Base-by-base conservation (phyloP, 768 basidiomycete genomes). In the Leccinum sublutescens region DNA sequence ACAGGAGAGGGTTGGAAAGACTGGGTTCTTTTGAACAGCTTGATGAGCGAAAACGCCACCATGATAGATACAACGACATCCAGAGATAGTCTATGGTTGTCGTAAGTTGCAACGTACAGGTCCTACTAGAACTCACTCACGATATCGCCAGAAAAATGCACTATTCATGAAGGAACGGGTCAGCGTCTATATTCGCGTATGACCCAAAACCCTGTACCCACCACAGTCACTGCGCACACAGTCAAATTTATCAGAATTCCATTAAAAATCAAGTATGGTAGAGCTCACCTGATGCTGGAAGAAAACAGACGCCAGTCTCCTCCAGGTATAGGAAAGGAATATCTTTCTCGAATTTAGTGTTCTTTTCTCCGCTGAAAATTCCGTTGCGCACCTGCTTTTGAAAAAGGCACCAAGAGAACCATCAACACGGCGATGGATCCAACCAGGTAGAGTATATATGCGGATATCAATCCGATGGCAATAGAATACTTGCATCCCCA, bases 401-500 rank as follows among this genome's bases (percentile, higher is more conserved):
- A 14, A 21, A 12, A 23, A 19, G n/a, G 9, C 10, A 21, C 12
- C 31, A 34, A n/a, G 33, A 52, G 1, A 36, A 29, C 12, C 15
- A 33, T 6, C 19, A 52, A n/a, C 14, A 36, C 34, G 5, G 15
- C 51, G 21, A 33, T 52, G 19, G 31, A 52, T 23, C 31, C 29
- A 29, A 14, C 2, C 11, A 52, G 10, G n/a, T 66, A 69, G 23
- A 56, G 1, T 25, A 48, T 15, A 34, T 69, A 69, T 17, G n/a
- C 17, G 2, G 17, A 23, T 21, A 69, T 51, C 19, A 68, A 50
- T 10, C 36, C 21, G 9, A 47, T 31, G n/a, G 56, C 56, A 7
- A 58, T 25, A 25, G 8, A 21, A 29, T 19, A 15, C 10, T 33
- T 38, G 49, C 67, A 63, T 5, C 36, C 59, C 67, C 65, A 69